Evolutionary conservation across 1,284 basidiomycete species (phyloP).

Genomic region (Tilletia caries): DNA sequence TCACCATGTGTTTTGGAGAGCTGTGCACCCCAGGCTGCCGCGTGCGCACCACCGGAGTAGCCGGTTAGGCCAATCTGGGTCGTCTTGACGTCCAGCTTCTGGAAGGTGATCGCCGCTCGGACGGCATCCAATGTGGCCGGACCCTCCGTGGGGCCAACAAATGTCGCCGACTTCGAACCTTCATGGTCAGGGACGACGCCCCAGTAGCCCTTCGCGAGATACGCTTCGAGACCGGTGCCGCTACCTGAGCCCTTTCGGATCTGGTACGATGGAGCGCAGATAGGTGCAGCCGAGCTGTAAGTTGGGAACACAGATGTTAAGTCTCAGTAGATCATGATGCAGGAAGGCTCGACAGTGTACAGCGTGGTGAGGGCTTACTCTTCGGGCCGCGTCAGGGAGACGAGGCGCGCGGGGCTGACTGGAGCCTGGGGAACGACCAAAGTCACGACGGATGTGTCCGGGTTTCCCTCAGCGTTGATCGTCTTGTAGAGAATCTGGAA

Average conservation of each 20-base stretch:
- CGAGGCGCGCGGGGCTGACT: constrained; percentile 7
- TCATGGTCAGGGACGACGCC: constrained; percentile 20
- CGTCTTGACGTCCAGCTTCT: neutral
- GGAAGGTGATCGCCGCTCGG: constrained; percentile 13
- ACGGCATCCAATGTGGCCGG: constrained; percentile 14
- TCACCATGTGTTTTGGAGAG: constrained; percentile 15
- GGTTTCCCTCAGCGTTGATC: constrained; percentile 7
- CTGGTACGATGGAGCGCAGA: constrained; percentile 19
- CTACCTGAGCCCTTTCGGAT: neutral
- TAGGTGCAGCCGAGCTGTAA: neutral
- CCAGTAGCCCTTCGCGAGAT: constrained; percentile 16
- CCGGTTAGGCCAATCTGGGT: constrained; percentile 18
- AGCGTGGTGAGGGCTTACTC: too few relatives aligned
- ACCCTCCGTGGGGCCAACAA: constrained; percentile 18
- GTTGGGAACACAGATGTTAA: too few relatives aligned
- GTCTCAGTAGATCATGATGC: too few relatives aligned
- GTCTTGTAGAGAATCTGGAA: constrained; percentile 20
- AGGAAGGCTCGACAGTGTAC: too few relatives aligned
- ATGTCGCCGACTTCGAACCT: constrained; percentile 19
- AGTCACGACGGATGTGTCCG: constrained; percentile 21
- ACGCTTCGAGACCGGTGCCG: neutral
- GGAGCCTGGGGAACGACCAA: constrained; percentile 14
- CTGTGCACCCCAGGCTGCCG: constrained; percentile 18
- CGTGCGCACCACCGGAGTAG: constrained; percentile 24
- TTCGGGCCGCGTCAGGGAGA: constrained; percentile 13